These are phyloP conservation scores for Trypanosoma rangeli DNA, from an alignment of 208 protist genomes.

Conservation along the genomic window DNA sequence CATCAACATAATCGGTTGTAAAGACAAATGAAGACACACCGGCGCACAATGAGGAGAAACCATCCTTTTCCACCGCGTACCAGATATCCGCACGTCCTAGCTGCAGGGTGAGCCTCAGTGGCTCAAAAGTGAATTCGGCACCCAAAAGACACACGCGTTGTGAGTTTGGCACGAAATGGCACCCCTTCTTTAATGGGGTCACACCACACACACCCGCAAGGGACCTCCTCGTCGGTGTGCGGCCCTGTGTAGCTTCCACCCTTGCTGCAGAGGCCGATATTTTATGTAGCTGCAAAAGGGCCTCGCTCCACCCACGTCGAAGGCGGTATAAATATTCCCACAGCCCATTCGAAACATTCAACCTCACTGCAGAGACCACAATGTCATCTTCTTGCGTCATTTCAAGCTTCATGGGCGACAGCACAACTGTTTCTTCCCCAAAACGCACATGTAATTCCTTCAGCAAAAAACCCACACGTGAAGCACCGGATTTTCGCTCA, in stretches of 20 bases:
- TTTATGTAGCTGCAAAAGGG: not conserved
- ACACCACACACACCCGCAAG: constrained; percentile 2
- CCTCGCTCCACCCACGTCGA: not conserved
- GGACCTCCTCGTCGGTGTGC: not conserved
- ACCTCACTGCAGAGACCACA: constrained; percentile 9
- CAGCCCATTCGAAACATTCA: constrained; percentile 15
- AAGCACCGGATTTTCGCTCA: not conserved
- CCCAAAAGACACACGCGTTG: constrained; percentile 4
- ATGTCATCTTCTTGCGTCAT: constrained; percentile 22
- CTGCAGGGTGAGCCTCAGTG: constrained; percentile 7
- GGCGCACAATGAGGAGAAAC: not conserved
- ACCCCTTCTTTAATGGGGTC: not conserved
- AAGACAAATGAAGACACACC: constrained; percentile 10
- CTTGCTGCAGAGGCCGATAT: not conserved
- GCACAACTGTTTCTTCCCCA: constrained; percentile 14
- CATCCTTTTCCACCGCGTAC: not conserved
- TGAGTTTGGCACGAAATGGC: not conserved
- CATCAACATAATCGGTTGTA: constrained; percentile 10
- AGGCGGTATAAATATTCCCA: constrained; percentile 19
- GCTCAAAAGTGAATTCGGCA: constrained; percentile 7
- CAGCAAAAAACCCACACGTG: constrained; percentile 24
- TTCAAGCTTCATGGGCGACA: constrained; percentile 25
- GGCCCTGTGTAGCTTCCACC: not conserved
- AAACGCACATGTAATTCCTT: constrained; percentile 32
- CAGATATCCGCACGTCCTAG: constrained; percentile 1